These are phyloP conservation scores for Diplodia intermedia DNA, from an alignment of 2,329 filamentous ascomycete species.

Conservation along the genomic window DNA sequence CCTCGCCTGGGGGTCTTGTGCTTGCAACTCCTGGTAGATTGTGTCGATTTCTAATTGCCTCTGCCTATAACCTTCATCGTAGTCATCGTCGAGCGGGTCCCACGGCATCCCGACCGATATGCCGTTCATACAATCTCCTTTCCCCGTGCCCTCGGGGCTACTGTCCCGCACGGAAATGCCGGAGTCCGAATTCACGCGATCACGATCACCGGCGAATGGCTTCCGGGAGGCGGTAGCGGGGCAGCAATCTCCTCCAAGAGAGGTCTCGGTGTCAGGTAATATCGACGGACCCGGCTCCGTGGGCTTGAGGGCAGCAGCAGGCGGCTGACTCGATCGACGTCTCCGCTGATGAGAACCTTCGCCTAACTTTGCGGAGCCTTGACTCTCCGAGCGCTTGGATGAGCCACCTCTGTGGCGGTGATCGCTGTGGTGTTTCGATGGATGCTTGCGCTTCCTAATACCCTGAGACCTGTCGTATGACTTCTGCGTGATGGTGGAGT, in stretches of 20 bases:
- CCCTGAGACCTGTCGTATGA: slow-evolving; percentile 44
- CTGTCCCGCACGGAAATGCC: slow-evolving; percentile 44
- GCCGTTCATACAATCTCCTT: slow-evolving; percentile 22
- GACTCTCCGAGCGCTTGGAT: slow-evolving; percentile 30
- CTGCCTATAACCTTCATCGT: slow-evolving; percentile 36
- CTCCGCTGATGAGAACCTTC: slow-evolving; percentile 20
- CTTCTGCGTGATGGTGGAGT: slow-evolving; percentile 54
- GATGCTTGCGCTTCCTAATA: slow-evolving; percentile 37
- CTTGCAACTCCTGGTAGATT: slow-evolving; percentile 21
- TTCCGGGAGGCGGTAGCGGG: slow-evolving; percentile 23
- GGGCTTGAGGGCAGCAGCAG: slow-evolving; percentile 29
- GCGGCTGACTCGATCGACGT: slow-evolving; percentile 27
- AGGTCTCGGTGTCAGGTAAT: background rate
- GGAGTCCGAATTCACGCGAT: slow-evolving; percentile 36
- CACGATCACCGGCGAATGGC: slow-evolving; percentile 21
- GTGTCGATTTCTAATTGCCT: slow-evolving; percentile 26
- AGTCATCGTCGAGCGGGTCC: slow-evolving; percentile 15
- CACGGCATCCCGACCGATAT: slow-evolving; percentile 12
- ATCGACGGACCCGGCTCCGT: slow-evolving; percentile 35
- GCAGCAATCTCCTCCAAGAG: slow-evolving; percentile 17
- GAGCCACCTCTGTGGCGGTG: slow-evolving; percentile 32
- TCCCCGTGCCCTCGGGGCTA: slow-evolving; percentile 42
- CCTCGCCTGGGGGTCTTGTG: slow-evolving; percentile 1
- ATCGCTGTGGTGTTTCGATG: slow-evolving; percentile 36
- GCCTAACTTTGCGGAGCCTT: slow-evolving; percentile 28